Conservation (phyloP, 2,329 filamentous ascomycete genomes). For the Dactylellina cionopaga region DNA sequence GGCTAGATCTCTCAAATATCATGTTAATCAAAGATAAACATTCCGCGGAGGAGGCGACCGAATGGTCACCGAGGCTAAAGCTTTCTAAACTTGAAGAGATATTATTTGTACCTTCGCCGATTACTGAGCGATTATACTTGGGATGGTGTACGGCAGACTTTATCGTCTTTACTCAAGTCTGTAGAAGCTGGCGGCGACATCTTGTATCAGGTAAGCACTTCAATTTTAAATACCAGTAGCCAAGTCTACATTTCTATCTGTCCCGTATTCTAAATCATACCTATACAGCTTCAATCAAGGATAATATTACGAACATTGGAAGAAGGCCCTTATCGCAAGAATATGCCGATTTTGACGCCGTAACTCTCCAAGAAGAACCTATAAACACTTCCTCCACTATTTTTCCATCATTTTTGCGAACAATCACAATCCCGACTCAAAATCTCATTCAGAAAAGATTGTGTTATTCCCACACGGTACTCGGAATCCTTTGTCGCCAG, state of each 20-base stretch:
- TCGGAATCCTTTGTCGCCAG: background rate
- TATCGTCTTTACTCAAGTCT: background rate
- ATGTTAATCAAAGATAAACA: constrained; percentile 2
- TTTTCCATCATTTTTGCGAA: constrained; percentile 1
- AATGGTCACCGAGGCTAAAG: background rate
- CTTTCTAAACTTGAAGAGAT: background rate
- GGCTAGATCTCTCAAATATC: too few species aligned
- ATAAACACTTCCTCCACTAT: background rate
- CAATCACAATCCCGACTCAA: background rate
- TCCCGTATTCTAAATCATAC: background rate
- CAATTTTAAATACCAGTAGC: too few species aligned
- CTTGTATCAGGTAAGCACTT: background rate
- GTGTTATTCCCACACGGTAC: background rate
- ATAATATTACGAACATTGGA: background rate
- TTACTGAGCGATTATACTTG: background rate
- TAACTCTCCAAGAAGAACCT: background rate
- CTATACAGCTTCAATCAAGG: background rate
- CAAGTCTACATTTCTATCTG: too few species aligned
- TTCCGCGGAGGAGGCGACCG: background rate
- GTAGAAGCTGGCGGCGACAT: background rate
- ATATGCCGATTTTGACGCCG: background rate
- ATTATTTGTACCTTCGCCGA: background rate
- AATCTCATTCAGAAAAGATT: background rate
- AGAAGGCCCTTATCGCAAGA: background rate
- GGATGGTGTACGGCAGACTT: background rate